phyloP scores from a whole-genome alignment of 768 basidiomycete species.

The Fistulinella prunicolor region DNA sequence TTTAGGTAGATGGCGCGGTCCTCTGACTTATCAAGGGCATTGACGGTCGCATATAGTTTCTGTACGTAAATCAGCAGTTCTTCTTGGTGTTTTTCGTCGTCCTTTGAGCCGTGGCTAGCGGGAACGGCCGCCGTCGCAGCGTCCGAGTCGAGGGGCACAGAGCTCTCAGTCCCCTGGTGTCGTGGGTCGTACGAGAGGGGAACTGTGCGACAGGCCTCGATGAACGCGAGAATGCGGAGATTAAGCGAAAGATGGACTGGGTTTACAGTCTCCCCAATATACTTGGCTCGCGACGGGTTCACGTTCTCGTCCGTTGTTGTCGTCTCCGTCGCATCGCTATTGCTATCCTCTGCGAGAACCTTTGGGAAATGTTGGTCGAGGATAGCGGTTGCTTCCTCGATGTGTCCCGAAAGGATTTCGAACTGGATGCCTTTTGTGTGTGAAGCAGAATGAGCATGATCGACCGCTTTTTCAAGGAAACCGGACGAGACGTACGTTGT shows the following conservation, averaged over 20 bases:
- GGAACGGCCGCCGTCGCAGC: constrained; percentile 7
- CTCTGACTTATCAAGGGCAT: constrained; percentile 47
- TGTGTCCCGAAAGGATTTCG: constrained; percentile 70
- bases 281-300: constrained; percentile 40
- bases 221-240: constrained; percentile 82
- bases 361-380: constrained; percentile 73
- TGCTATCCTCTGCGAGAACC: constrained; percentile 46
- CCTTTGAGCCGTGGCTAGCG: constrained; percentile 21
- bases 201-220: constrained; percentile 76
- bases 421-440: constrained; percentile 50
- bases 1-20: constrained; percentile 62
- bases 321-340: constrained; percentile 14
- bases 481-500: constrained; percentile 42
- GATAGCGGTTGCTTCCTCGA: constrained; percentile 64
- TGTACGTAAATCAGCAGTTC: constrained; percentile 56
- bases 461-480: too few species aligned
- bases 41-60: constrained; percentile 64
- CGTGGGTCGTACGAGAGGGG: constrained; percentile 49
- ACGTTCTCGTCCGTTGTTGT: constrained; percentile 22
- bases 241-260: constrained; percentile 80
- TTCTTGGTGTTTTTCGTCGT: constrained; percentile 42
- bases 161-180: constrained; percentile 6
- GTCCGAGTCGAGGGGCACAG: constrained; percentile 9
- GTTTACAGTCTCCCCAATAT: constrained; percentile 59
- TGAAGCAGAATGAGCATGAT: too few species aligned